Base-by-base conservation (phyloP, 2,329 filamentous ascomycete species). In the Aureobasidium namibiae region DNA sequence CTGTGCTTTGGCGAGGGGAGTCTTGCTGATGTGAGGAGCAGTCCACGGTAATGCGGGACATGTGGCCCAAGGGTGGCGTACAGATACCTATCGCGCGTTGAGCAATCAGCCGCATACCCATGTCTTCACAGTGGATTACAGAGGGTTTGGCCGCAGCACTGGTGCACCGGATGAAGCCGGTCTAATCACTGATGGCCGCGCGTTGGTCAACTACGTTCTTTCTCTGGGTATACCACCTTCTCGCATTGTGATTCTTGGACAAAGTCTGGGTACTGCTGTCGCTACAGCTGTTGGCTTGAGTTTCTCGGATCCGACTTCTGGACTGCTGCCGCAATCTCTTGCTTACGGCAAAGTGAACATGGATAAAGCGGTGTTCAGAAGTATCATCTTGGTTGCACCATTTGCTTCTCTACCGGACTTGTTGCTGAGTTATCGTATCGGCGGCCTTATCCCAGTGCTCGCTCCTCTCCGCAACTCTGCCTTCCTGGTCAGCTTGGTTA, bases 241-340 rank as follows among this genome's bases (percentile, higher is more conserved):
- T 39, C 85, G 85, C 26, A 94, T 96, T 63, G 84, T 92, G 3
- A 78, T 96, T 29, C 76, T 95, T 3, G 92, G 92, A 18, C 92
- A 96, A 67, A 94, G 88, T 66, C 80, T 97, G 0, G 92, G 92
- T 24, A 96, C 92, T 0, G 92, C 89, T 0, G 89, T 96, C 1
- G 84, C 87, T 6, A 82, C 85, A 46, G 92, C 84, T 2, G 84
- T 89, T 1, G 86, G 84, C 1, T 85, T 95, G 67, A 80, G 84
- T 59, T 92, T 88, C 66, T 80, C 67, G 9, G 63, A 70, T 54
- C 68, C 70, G 3, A 41, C 41, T 16, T 61, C 57, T 33, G 45
- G 34, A 4, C 29, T 62, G 4, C 18, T 62, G 26, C 46, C 56
- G 11, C 41, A 41, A 46, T 4, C 16, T 36, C 2, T n/a, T 9